Evolutionary conservation across 768 basidiomycete genomes (phyloP).

Genomic region (Leccinum subtestaceum): DNA sequence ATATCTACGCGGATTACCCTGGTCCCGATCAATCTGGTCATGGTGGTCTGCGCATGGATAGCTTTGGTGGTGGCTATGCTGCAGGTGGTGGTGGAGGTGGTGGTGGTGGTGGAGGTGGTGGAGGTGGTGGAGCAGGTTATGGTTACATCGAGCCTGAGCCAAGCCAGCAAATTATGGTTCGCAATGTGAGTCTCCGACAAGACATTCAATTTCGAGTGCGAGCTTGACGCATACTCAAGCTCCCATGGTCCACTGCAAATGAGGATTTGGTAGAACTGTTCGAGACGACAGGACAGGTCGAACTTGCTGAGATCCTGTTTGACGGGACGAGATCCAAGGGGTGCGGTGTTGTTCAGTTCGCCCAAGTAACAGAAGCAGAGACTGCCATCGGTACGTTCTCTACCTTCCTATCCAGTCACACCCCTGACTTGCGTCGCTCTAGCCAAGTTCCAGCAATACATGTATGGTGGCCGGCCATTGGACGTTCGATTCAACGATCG

Average conservation of each 20-base stretch:
- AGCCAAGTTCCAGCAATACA: constrained; percentile 94
- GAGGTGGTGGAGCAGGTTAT: constrained; percentile 38
- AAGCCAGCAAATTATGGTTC: constrained; percentile 96
- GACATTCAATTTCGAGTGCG: neutral
- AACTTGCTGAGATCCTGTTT: constrained; percentile 91
- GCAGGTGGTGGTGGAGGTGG: constrained; percentile 37
- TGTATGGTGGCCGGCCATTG: constrained; percentile 88
- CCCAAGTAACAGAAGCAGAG: constrained; percentile 83
- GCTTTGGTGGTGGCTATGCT: constrained; percentile 36
- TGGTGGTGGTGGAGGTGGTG: constrained; percentile 29
- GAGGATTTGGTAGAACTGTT: constrained; percentile 98
- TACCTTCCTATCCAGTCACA: neutral
- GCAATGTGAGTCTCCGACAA: constrained; percentile 72
- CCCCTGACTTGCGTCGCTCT: constrained; percentile 1
- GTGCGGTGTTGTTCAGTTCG: constrained; percentile 93
- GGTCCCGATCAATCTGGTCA: constrained; percentile 70
- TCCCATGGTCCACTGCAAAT: constrained; percentile 99
- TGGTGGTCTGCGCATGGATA: constrained; percentile 36
- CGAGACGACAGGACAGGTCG: constrained; percentile 95
- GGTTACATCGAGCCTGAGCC: constrained; percentile 68
- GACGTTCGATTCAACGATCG: constrained; percentile 95
- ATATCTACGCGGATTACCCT: constrained; percentile 89
- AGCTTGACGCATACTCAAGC: constrained; percentile 40
- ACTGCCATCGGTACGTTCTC: constrained; percentile 76
- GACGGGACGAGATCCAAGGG: constrained; percentile 93